Evolutionary conservation across 768 basidiomycete genomes (phyloP).

Genomic region (Infundibulicybe gibba): DNA sequence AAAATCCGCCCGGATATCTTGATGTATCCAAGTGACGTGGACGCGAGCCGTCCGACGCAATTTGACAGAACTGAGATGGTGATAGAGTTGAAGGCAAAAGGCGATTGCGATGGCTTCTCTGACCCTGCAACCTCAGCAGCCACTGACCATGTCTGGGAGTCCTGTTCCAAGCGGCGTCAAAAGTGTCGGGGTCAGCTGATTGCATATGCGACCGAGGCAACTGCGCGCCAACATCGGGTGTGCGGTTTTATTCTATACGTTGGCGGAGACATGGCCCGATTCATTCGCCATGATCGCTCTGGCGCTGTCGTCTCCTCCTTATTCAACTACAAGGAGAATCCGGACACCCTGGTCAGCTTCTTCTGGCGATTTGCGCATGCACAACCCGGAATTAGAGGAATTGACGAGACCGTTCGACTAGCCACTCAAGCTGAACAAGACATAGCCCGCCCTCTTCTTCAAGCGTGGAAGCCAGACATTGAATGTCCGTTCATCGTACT

Average conservation of each 20-base stretch:
- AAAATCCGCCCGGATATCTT: slow-evolving; percentile 3
- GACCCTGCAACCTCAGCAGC: not conserved
- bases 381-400: slow-evolving; percentile 13
- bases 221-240: slow-evolving; percentile 21
- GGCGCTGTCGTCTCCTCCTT: slow-evolving; percentile 23
- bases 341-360: slow-evolving; percentile 19
- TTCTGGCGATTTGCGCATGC: slow-evolving; percentile 21
- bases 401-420: slow-evolving; percentile 18
- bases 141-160: slow-evolving; percentile 1
- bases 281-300: slow-evolving; percentile 28
- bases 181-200: slow-evolving; percentile 18
- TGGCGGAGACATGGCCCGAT: slow-evolving; percentile 15
- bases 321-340: slow-evolving; percentile 18
- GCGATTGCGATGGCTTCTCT: slow-evolving; percentile 8
- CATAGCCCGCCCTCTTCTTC: slow-evolving; percentile 2
- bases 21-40: slow-evolving; percentile 4
- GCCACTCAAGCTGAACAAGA: slow-evolving; percentile 3
- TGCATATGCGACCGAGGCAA: slow-evolving; percentile 13
- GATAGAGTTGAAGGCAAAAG: slow-evolving; percentile 12
- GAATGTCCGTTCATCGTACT: slow-evolving; percentile 8
- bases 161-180: not conserved
- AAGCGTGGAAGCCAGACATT: not conserved
- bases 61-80: slow-evolving; percentile 8
- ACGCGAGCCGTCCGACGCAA: slow-evolving; percentile 3
- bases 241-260: slow-evolving; percentile 23